phyloP scores from a whole-genome alignment of 768 basidiomycete species.

The Auriscalpium orientale region DNA sequence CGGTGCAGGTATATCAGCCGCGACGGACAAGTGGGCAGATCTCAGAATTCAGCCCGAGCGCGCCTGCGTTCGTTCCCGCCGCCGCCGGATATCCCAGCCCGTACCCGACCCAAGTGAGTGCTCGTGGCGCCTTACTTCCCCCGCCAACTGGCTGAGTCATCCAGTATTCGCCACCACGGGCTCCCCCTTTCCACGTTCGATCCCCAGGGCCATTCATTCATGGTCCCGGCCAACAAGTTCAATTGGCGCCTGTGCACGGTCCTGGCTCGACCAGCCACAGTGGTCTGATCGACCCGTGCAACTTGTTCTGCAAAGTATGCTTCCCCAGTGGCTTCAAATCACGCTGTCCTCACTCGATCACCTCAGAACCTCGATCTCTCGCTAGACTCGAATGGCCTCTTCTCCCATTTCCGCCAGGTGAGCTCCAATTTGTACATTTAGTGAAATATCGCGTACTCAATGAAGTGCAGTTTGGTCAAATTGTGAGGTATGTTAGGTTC shows the following conservation, averaged over 20 bases:
- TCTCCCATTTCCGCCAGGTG: conserved; percentile 76
- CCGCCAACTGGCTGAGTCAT: too few species aligned
- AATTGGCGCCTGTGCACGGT: conserved; percentile 64
- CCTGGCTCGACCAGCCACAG: conserved; percentile 81
- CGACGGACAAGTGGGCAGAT: conserved; percentile 44
- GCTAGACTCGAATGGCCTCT: conserved; percentile 80
- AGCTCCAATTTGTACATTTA: conserved; percentile 14
- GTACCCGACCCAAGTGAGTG: conserved; percentile 52
- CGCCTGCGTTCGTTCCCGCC: conserved; percentile 70
- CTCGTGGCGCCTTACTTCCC: background rate
- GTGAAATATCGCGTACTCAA: background rate
- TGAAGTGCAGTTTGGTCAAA: conserved; percentile 65
- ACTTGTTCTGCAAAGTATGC: conserved; percentile 78
- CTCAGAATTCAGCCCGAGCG: conserved; percentile 65
- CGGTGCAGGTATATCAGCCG: conserved; percentile 71
- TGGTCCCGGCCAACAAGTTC: conserved; percentile 87
- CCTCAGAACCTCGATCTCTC: conserved; percentile 74
- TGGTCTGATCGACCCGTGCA: conserved; percentile 86
- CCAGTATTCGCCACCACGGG: conserved; percentile 66
- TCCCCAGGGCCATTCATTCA: conserved; percentile 58
- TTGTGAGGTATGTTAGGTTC: conserved; percentile 58
- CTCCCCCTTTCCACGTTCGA: conserved; percentile 31
- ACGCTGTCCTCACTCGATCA: conserved; percentile 4
- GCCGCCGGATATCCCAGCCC: conserved; percentile 44
- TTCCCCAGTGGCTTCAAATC: background rate